Percentiles rank a stretch among this genome's conserved stretches.
phyloP scores from a whole-genome alignment of 768 basidiomycete genomes.

The Rubroboletus satanas region DNA sequence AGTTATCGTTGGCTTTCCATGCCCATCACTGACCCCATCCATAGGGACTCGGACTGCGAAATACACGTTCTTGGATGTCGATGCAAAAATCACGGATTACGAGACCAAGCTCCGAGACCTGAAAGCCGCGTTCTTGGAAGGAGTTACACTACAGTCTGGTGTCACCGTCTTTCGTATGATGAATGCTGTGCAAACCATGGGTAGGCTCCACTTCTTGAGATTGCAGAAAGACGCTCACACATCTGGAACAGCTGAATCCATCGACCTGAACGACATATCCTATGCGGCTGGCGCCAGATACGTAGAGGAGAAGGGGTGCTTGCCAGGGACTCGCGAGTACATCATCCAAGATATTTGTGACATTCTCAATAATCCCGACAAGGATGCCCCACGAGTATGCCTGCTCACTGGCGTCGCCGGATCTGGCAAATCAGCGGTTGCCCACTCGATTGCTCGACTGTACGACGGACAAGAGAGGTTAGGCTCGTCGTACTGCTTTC shows the following conservation, averaged over 20 bases:
- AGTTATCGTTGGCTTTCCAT: background rate
- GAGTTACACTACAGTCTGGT: conserved; percentile 12
- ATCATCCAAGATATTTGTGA: conserved; percentile 18
- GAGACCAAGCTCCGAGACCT: conserved; percentile 18
- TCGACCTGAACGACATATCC: conserved; percentile 19
- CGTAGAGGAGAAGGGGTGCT: conserved; percentile 15
- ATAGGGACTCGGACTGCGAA: conserved; percentile 15
- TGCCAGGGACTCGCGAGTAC: conserved; percentile 19
- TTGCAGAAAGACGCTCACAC: background rate
- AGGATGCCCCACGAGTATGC: conserved; percentile 20
- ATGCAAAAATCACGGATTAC: conserved; percentile 17
- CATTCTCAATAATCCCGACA: conserved; percentile 10
- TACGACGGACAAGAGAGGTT: conserved; percentile 27
- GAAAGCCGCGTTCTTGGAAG: conserved; percentile 15
- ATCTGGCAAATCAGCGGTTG: conserved; percentile 33
- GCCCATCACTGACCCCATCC: background rate
- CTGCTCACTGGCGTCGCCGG: conserved; percentile 27
- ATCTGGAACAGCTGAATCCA: conserved; percentile 6
- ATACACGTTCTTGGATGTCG: conserved; percentile 18
- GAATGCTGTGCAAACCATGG: conserved; percentile 5
- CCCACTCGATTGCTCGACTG: conserved; percentile 27
- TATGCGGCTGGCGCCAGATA: conserved; percentile 25
- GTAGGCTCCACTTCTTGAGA: background rate
- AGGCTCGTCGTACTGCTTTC: conserved; percentile 33
- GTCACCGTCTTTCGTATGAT: conserved; percentile 22